These are phyloP conservation scores for Microsporum canis DNA, from an alignment of 2,329 filamentous ascomycete species.

Conservation along the genomic window DNA sequence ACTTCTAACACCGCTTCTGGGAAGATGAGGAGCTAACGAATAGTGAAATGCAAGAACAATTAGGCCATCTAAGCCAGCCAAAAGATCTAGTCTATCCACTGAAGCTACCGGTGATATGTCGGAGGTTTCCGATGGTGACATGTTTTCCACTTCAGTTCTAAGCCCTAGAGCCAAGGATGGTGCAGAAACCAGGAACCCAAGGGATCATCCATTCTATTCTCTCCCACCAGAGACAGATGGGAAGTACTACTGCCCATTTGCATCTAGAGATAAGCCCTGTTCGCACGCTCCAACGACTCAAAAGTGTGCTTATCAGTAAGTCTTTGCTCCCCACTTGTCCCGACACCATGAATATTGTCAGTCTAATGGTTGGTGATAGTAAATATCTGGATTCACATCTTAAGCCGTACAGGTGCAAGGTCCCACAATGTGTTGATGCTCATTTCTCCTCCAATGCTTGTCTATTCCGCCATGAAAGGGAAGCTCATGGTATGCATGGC, in stretches of 20 bases:
- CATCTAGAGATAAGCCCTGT: conserved; percentile 56
- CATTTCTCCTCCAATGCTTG: conserved; percentile 93
- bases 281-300: conserved; percentile 89
- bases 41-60: conserved; percentile 25
- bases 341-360: neutral
- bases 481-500: conserved; percentile 90
- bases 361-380: conserved; percentile 40
- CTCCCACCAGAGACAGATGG: conserved; percentile 50
- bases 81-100: conserved; percentile 19
- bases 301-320: conserved; percentile 98
- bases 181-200: conserved; percentile 28
- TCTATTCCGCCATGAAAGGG: conserved; percentile 84
- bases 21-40: neutral
- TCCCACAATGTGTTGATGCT: conserved; percentile 67
- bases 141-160: conserved; percentile 14
- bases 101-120: neutral
- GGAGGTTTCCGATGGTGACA: conserved; percentile 1
- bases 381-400: conserved; percentile 96
- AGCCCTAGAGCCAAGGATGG: conserved; percentile 30
- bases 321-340: conserved; percentile 11
- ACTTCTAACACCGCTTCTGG: neutral
- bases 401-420: conserved; percentile 93
- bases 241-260: conserved; percentile 87
- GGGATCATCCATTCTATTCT: conserved; percentile 34
- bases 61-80: conserved; percentile 27